Base-by-base conservation (phyloP, 106 monocot genomes). In the Phalaenopsis aphrodite region DNA sequence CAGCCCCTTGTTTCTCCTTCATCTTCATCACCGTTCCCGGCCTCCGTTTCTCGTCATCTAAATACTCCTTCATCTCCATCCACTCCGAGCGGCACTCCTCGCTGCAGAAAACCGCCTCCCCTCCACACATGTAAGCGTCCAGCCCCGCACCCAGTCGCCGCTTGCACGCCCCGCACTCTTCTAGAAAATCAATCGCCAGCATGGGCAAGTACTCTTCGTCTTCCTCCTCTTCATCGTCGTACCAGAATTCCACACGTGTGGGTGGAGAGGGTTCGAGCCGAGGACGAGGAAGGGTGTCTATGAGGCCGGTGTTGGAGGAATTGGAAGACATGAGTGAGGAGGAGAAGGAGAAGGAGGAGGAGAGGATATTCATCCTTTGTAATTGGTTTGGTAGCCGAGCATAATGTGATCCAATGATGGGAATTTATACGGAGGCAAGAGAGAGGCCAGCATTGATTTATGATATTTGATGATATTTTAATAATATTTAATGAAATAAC, bases 91-190 rank as follows among this genome's bases (percentile, higher is more conserved):
- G 36, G 39, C 78, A 78, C 16, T 41, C 78, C 39, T 57, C 38
- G 19, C 56, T 56, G 78, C 78, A 78, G 57, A 78, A 78, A 15
- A 55, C 56, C 57, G 78, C 56, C 15, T 78, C 78, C 17, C 57
- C 78, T 30, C 78, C 57, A 15, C 2, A 78, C 3, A 78, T 78
- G 57, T 78, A 78, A n/a, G 41, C 41, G 4, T 78, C 57, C 17
- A 8, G 14, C 56, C 78, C 78, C 2, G 56, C 57, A 5, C 78
- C 78, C 17, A 78, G 18, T 19, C 56, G 39, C 38, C 41, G 14
- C 56, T 23, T 78, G 78, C 78, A 78, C 1, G 57, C 18, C 17
- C 55, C 17, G 15, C 78, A 78, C 38, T 39, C 38, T 2, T 78
- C 78, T 21, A 78, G n/a, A 41, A 78, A 78, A 41, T 41, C 42